Conservation (phyloP, 371 early-diverging fungal species). For the Dinochytrium kinnereticum region DNA sequence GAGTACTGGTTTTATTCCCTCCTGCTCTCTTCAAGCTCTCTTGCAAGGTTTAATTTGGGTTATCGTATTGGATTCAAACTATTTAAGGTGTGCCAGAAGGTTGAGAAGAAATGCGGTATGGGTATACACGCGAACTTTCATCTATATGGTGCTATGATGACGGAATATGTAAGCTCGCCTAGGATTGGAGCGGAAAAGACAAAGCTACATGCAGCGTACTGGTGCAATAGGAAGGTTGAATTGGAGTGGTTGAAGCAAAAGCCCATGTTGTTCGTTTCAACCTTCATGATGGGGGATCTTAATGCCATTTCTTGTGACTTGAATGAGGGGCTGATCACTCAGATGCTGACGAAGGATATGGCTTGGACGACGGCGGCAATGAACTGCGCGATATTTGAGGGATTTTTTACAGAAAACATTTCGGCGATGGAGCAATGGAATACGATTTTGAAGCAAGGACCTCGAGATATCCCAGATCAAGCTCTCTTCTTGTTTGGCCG, state of each 20-base stretch:
- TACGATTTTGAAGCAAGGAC: neutral
- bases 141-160: neutral
- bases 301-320: neutral
- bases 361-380: neutral
- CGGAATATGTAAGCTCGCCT: no score
- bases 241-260: neutral
- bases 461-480: neutral
- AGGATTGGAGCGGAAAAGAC: neutral
- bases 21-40: neutral
- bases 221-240: neutral
- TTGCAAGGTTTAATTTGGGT: neutral
- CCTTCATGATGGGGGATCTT: neutral
- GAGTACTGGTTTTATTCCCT: neutral
- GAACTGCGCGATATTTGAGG: neutral
- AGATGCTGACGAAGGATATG: neutral
- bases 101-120: neutral
- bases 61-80: neutral
- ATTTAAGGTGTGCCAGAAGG: neutral
- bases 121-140: neutral
- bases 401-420: neutral
- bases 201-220: neutral
- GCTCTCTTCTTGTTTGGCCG: neutral
- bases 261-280: neutral
- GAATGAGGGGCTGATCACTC: neutral
- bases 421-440: neutral